phyloP scores from a whole-genome alignment of 345 rosid species.

The Noccaea bulbosa region DNA sequence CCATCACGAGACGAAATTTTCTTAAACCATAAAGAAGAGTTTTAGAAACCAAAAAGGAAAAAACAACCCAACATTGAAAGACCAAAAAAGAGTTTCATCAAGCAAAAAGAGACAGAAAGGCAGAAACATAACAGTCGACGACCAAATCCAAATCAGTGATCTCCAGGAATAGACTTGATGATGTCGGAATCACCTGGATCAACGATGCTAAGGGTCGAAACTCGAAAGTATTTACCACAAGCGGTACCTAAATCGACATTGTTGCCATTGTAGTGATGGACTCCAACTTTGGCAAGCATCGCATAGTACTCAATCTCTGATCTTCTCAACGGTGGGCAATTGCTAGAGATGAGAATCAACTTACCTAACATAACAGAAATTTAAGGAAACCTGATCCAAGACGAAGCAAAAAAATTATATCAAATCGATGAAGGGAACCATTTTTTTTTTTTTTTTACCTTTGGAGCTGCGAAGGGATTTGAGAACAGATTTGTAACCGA shows the following conservation, averaged over 20 bases:
- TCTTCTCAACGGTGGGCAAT: slow-evolving; percentile 76
- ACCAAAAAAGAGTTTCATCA: too few species aligned
- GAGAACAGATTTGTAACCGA: slow-evolving; percentile 77
- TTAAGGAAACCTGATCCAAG: slow-evolving; percentile 7
- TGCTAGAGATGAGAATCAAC: slow-evolving; percentile 60
- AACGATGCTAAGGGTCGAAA: slow-evolving; percentile 70
- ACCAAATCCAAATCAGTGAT: slow-evolving; percentile 33
- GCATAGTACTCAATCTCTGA: slow-evolving; percentile 73
- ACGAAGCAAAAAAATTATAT: not conserved
- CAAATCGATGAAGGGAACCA: slow-evolving; percentile 4
- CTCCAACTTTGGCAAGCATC: slow-evolving; percentile 45
- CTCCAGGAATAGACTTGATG: slow-evolving; percentile 67
- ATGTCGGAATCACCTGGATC: slow-evolving; percentile 84
- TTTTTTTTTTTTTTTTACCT: slow-evolving; percentile 51
- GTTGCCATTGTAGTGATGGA: slow-evolving; percentile 52
- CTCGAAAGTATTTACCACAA: slow-evolving; percentile 79
- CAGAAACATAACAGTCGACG: slow-evolving; percentile 9
- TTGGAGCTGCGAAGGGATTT: slow-evolving; percentile 68
- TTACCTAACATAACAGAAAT: slow-evolving; percentile 43
- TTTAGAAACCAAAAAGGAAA: too few species aligned
- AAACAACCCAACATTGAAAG: too few species aligned
- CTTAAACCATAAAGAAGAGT: too few species aligned
- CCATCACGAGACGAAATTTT: too few species aligned
- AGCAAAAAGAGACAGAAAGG: too few species aligned
- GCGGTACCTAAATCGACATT: slow-evolving; percentile 81